Conservation (phyloP, 352 stramenopile species). For the Globisporangium paroecandrum region DNA sequence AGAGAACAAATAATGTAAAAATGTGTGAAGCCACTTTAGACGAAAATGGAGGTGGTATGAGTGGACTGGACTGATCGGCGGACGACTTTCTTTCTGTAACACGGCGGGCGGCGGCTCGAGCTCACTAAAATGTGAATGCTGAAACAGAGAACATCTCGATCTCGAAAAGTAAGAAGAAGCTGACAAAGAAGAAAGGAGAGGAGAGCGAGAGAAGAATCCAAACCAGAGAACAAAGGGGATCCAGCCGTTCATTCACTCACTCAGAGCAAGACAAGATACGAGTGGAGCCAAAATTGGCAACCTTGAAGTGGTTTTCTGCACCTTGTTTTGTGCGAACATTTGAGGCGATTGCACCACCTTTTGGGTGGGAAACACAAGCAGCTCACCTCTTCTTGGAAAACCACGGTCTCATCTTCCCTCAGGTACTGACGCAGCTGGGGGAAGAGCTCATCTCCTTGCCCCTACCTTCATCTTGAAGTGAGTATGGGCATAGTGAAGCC, state of each 20-base stretch:
- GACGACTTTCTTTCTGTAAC: not conserved
- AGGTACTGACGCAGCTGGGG: conserved; percentile 6
- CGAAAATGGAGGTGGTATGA: not conserved
- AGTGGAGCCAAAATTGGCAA: not conserved
- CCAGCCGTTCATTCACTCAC: not conserved
- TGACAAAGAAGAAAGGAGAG: not conserved
- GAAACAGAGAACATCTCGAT: not conserved
- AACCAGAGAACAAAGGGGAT: not conserved
- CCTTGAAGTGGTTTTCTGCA: not conserved
- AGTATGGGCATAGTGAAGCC: conserved; percentile 12
- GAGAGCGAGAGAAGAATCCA: not conserved
- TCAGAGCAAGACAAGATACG: not conserved
- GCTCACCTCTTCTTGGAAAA: not conserved
- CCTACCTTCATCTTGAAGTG: conserved; percentile 5
- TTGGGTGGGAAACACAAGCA: not conserved
- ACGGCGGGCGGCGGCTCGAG: not conserved
- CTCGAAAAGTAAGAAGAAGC: not conserved
- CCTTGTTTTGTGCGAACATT: not conserved
- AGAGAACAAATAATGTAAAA: not conserved
- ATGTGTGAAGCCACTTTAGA: not conserved
- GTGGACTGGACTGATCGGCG: not conserved
- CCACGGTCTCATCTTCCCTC: conserved; percentile 5
- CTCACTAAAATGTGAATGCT: not conserved
- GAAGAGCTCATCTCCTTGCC: conserved; percentile 2
- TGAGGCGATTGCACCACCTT: not conserved